Evolutionary conservation across 192 early-diverging fungal genomes (phyloP), one percentile per base, ranked within the genome.

Genomic region (Umbelopsis vinacea): DNA sequence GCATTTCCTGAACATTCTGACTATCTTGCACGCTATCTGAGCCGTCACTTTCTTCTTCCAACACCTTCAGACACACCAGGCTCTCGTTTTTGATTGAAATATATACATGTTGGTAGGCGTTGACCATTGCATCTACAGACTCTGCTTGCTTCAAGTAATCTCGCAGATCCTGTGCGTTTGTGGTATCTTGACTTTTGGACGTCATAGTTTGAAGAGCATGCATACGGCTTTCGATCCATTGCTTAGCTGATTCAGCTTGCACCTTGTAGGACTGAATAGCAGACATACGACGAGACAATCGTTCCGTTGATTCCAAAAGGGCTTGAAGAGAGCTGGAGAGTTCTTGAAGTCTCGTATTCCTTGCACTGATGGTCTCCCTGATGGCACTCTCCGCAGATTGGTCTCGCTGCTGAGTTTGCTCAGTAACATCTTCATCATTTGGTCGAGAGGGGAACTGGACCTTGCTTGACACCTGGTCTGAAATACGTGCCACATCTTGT

Each of bases 251-350:
- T 3, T 73, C 55, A 11, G 67, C 76, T 70, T 77, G 76, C 6
- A 69, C 52, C 17, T 66, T 68, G 12, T 70, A 77, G 0, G 71
- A 73, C 12, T 73, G 71, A 4, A 77, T 47, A 4, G 76, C 66
- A 22, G 72, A 67, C 21, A 46, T 43, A 52, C 76, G 76, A 45
- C 76, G 76, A 24, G 76, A 73, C 22, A 73, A 54, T n/a, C 71
- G 67, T 50, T 77, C 76, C 19, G 68, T 73, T 9, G 71, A 73
- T 24, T 77, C 71, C 17, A 77, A 26, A 14, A 77, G 35, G 0
- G 52, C 26, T 15, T 73, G 71, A 15, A 77, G 68, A 12, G 66
- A 67, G 21, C 40, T 57, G 24, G 46, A 69, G 1, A 77, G 67
- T 46, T 73, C 76, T 24, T 66, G 57, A 35, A 77, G 35, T 10